Evolutionary conservation across 106 monocot species (phyloP), one percentile per base, ranked within the genome.

Genomic region (Chionographis japonica): DNA sequence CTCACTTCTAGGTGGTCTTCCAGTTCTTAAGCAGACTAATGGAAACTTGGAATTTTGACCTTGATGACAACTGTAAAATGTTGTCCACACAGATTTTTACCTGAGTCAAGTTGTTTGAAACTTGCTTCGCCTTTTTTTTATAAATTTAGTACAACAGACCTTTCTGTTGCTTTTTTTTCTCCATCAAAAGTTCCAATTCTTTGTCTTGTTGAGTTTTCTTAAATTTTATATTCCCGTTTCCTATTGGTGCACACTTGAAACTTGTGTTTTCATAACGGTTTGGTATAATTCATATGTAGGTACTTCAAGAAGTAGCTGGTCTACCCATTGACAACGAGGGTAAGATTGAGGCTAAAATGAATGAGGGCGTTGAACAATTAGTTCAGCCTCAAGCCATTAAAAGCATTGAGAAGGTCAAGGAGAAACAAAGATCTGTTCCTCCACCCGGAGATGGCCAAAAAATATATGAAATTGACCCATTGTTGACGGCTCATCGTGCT

Each of bases 401-500:
- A 56, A 58, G 0, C 56, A 55, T 38, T 62, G 66, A 70, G 54
- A 53, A 37, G 9, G 16, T 71, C 64, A 75, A 77, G 41, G 61
- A 70, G 13, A 81, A 73, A 65, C 60, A 52, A 62, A 84, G 70
- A 74, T 16, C 8, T 52, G 73, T 90, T 68, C 83, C 78, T 57
- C 84, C 81, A 27, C 72, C 87, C 63, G 87, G 93, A 9, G 69
- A 17, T 58, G 98, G 93, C 10, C 93, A 90, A 74, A 93, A 60
- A 72, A 99, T 99, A 62, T 99, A 85, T 73, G 81, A 93, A 75
- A 83, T 88, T 50, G 98, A 99, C 63, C 83, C 98, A 56, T 76
- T 54, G 61, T 63, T 99, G 72, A 55, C 72, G 75, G 88, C 40
- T 68, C 75, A 90, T 61, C 75, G 69, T 50, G 56, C 67, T 55